phyloP scores from a whole-genome alignment of 495 filamentous ascomycete species.

The Aspergillus sclerotioniger region DNA sequence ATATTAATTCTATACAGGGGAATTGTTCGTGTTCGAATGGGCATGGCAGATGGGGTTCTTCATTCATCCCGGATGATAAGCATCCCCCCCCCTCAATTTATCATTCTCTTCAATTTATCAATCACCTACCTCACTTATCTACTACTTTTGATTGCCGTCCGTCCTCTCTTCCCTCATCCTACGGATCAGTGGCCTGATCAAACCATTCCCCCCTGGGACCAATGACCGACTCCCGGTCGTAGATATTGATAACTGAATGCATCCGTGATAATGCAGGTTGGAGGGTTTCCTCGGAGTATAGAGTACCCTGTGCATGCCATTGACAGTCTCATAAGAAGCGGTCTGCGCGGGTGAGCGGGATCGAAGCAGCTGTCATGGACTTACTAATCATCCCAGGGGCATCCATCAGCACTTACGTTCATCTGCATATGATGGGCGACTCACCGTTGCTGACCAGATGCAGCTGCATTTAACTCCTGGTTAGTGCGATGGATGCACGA shows the following conservation, averaged over 20 bases:
- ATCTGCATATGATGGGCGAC: neutral
- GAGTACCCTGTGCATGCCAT: neutral
- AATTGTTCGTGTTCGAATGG: too few species aligned
- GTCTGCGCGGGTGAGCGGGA: constrained; percentile 20
- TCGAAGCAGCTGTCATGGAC: constrained; percentile 1
- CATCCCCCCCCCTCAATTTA: too few species aligned
- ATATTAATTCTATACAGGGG: too few species aligned
- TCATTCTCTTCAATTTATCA: too few species aligned
- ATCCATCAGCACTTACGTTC: neutral
- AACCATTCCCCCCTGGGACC: too few species aligned
- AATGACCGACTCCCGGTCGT: neutral
- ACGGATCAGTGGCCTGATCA: too few species aligned
- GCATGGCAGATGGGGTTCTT: too few species aligned
- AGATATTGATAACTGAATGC: neutral
- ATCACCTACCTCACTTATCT: too few species aligned
- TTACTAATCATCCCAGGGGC: neutral
- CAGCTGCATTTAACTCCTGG: neutral
- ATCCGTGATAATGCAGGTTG: neutral
- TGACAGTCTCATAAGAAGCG: constrained; percentile 16
- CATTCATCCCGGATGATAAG: too few species aligned
- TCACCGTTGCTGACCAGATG: neutral
- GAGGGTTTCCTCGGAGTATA: neutral
- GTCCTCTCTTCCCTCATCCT: too few species aligned
- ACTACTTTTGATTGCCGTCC: too few species aligned
- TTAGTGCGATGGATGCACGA: neutral